Percentiles rank a stretch among this genome's conserved stretches.
These are phyloP conservation scores for Xylariaceae sp. DNA, from an alignment of 2,329 filamentous ascomycete genomes.

Conservation along the genomic window DNA sequence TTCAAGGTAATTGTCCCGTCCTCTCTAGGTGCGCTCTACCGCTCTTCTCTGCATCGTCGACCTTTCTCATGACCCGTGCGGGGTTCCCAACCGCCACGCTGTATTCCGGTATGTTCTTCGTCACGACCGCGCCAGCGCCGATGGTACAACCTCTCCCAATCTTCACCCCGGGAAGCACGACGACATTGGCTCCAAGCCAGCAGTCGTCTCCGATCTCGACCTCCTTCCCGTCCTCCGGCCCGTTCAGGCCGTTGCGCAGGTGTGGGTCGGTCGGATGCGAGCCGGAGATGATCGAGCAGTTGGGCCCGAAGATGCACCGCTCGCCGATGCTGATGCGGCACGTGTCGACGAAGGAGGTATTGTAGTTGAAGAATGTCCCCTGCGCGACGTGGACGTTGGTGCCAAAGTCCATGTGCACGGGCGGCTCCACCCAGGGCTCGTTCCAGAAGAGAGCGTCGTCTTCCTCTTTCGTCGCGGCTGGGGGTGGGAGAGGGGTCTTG, in stretches of 20 bases:
- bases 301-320: slow-evolving; percentile 64
- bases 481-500: no score
- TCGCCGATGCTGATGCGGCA: no score
- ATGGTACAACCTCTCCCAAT: slow-evolving; percentile 46
- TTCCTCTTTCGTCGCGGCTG: no score
- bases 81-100: slow-evolving; percentile 41
- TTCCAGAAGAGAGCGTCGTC: no score
- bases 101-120: slow-evolving; percentile 39
- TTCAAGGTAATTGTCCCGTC: no score
- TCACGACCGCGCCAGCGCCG: slow-evolving; percentile 43
- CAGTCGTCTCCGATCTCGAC: slow-evolving; percentile 46
- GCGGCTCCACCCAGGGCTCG: no score
- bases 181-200: slow-evolving; percentile 45
- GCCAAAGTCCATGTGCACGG: no score
- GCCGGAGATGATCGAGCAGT: slow-evolving; percentile 62
- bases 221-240: slow-evolving; percentile 37
- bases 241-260: slow-evolving; percentile 37
- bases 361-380: no score
- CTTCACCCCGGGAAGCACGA: slow-evolving; percentile 43
- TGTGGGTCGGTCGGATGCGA: slow-evolving; percentile 62
- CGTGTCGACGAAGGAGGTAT: no score
- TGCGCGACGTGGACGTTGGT: no score
- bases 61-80: slow-evolving; percentile 40
- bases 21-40: no score
- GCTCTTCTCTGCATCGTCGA: no score